Base-by-base conservation (phyloP, 805 yeast species). In the Torulaspora quercuum region DNA sequence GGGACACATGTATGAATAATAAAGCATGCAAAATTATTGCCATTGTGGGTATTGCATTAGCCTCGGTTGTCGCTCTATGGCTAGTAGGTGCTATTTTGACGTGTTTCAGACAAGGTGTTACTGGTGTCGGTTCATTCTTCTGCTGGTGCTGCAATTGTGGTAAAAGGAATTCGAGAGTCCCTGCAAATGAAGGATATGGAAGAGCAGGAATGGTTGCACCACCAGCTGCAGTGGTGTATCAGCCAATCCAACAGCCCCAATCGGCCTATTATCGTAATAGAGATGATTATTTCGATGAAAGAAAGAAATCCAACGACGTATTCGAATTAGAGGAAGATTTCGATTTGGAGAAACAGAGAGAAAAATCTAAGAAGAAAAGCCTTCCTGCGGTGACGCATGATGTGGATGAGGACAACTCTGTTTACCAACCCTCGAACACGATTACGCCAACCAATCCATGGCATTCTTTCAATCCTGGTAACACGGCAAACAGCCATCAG, bases 1-100 rank as follows among this genome's bases (percentile, higher is more conserved):
- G 94, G 92, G 76, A 80, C 53, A 74, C 84, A 2, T 85, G 95
- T 61, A 83, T 82, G 90, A 81, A 72, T 52, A 81, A 82, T 58
- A 78, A 64, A 29, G 68, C 78, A 30, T 85, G 95, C 61, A 85
- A 84, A 53, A 75, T 83, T 39, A 74, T 81, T 13, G 89, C 84
- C 3, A 83, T 84, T 28, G 84, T 82, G 9, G 81, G 83, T 3
- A 80, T 83, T 3, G 75, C 67, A 0, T 51, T 85, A 8, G 90
- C 79, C 0, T 67, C 56, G 0, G 47, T 84, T 2, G 41, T 82
- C 0, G 62, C 57, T 0, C 33, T 82, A 5, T 80, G 88, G 82
- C 40, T 82, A 3, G 12, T 81, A 1, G 65, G 73, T 9, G 71
- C 76, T 0, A 15, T 84, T 1, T 46, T 80, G 33, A 71, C 78